Percentiles rank a stretch among this genome's conserved stretches.
Evolutionary conservation across 495 filamentous ascomycete genomes (phyloP).

Genomic region (Neurospora sp.): DNA sequence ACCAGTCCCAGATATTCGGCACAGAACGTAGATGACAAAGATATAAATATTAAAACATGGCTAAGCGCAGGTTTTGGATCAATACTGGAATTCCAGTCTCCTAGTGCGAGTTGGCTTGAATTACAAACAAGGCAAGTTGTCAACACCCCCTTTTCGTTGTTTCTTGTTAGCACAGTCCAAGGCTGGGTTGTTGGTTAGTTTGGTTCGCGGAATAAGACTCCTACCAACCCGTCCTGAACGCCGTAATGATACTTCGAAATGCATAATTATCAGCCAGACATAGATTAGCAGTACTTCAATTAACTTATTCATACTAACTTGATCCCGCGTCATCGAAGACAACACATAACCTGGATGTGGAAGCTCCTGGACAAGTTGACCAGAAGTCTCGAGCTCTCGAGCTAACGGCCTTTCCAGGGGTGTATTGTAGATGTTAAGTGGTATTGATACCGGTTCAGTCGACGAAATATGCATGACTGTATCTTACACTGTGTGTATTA

Average conservation of each 20-base stretch:
- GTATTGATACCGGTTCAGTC: neutral
- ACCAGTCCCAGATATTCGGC: neutral
- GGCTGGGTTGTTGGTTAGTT: neutral
- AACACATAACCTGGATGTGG: neutral
- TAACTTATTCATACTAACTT: neutral
- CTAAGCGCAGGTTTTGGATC: neutral
- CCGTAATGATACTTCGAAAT: neutral
- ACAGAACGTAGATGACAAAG: neutral
- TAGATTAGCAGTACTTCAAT: neutral
- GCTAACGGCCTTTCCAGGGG: neutral
- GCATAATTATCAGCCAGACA: neutral
- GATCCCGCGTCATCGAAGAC: neutral
- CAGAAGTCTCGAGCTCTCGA: neutral
- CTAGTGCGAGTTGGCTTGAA: neutral
- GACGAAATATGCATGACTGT: neutral
- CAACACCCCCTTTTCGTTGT: neutral
- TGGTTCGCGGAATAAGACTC: neutral
- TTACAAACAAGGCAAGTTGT: neutral
- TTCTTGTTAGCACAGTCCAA: neutral
- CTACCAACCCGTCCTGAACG: neutral
- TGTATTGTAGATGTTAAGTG: neutral
- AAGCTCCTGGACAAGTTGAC: neutral
- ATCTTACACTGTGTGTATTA: neutral
- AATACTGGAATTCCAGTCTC: neutral
- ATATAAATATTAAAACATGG: neutral